phyloP scores from a whole-genome alignment of 2,329 filamentous ascomycete species.

The Zalaria obscura region DNA sequence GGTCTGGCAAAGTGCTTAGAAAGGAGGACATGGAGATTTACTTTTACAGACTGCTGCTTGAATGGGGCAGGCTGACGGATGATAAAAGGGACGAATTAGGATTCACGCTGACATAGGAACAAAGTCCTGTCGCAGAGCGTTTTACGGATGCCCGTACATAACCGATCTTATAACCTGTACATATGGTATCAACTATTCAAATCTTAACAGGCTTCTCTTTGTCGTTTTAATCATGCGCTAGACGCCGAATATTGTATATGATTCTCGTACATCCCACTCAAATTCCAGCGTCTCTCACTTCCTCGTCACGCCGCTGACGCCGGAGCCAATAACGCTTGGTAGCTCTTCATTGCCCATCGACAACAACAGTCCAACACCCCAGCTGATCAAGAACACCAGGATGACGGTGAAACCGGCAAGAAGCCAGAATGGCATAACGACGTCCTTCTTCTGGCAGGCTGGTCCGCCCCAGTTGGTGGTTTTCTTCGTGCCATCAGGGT shows the following conservation, averaged over 20 bases:
- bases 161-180: no score
- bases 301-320: constrained; percentile 60
- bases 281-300: constrained; percentile 5
- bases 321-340: constrained; percentile 90
- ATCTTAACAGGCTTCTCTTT: no score
- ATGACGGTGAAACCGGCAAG: constrained; percentile 61
- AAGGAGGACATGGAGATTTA: constrained; percentile 71
- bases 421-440: constrained; percentile 81
- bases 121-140: no score
- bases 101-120: constrained; percentile 6
- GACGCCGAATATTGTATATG: no score
- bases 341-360: constrained; percentile 75
- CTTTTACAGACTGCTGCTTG: constrained; percentile 60
- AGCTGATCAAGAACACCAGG: constrained; percentile 52
- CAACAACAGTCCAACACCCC: constrained; percentile 66
- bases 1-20: constrained; percentile 49
- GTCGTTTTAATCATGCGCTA: no score
- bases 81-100: constrained; percentile 39
- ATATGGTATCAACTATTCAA: no score
- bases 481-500: constrained; percentile 38
- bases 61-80: constrained; percentile 60
- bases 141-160: no score
- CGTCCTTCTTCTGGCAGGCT: constrained; percentile 81
- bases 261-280: neutral
- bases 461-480: constrained; percentile 69